Evolutionary conservation across 192 early-diverging fungal genomes (phyloP).

Genomic region (Coemansia sp.): DNA sequence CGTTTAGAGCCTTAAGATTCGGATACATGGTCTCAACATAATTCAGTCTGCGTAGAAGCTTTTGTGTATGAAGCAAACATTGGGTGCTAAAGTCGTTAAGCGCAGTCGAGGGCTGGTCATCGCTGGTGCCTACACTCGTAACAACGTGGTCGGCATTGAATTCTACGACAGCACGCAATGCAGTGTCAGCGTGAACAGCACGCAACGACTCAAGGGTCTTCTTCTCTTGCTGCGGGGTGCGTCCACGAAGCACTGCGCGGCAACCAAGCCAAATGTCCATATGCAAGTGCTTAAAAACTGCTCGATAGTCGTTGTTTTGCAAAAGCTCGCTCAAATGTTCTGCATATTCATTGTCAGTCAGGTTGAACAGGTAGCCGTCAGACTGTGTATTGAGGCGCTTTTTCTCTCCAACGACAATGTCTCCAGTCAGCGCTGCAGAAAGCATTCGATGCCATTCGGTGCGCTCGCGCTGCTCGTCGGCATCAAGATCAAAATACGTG

Average conservation of each 20-base stretch:
- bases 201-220: constrained; percentile 66
- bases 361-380: constrained; percentile 23
- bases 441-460: constrained; percentile 87
- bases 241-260: constrained; percentile 63
- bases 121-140: background rate
- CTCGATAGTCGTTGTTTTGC: constrained; percentile 41
- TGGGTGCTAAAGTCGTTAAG: constrained; percentile 32
- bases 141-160: constrained; percentile 57
- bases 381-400: constrained; percentile 59
- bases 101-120: background rate
- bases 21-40: constrained; percentile 78
- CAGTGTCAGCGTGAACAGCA: constrained; percentile 28
- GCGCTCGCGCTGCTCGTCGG: constrained; percentile 64
- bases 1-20: constrained; percentile 60
- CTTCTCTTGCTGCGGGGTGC: constrained; percentile 65
- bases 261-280: constrained; percentile 74
- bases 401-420: constrained; percentile 83
- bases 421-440: constrained; percentile 74
- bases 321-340: constrained; percentile 26
- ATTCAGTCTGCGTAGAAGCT: constrained; percentile 74
- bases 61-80: constrained; percentile 63
- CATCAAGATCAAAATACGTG: constrained; percentile 20
- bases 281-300: constrained; percentile 52
- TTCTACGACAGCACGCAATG: constrained; percentile 61
- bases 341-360: constrained; percentile 31